Conservation (phyloP, 768 basidiomycete species). For the Lactarius quietus region DNA sequence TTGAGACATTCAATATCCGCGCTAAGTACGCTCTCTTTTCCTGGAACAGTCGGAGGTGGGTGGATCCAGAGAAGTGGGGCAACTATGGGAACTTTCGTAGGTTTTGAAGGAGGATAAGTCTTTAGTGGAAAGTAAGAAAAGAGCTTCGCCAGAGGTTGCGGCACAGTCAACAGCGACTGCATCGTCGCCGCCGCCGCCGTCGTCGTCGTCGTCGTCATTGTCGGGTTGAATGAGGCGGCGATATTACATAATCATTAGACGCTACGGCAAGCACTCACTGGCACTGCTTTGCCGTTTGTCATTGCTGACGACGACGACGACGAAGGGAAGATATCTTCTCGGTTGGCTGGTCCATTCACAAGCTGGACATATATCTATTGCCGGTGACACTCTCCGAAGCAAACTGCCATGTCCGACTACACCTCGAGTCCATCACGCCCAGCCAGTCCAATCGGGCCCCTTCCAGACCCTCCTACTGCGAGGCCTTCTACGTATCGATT, state of each 20-base stretch:
- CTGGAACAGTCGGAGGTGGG: constrained; percentile 29
- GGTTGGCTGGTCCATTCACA: neutral
- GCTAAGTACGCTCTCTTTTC: constrained; percentile 45
- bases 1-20: constrained; percentile 83
- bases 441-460: constrained; percentile 48
- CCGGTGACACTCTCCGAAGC: neutral
- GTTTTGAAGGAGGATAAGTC: constrained; percentile 25
- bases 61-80: constrained; percentile 64
- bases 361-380: neutral
- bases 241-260: neutral
- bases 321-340: neutral
- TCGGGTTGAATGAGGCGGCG: neutral
- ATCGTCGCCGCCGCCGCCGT: no score
- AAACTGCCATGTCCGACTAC: constrained; percentile 38
- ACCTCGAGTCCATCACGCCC: constrained; percentile 56
- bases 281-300: neutral
- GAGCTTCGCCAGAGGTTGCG: constrained; percentile 20
- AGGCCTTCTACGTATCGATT: constrained; percentile 58
- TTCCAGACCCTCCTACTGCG: constrained; percentile 44
- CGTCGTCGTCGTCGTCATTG: constrained; percentile 4
- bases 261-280: neutral
- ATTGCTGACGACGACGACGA: constrained; percentile 2
- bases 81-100: constrained; percentile 22
- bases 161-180: constrained; percentile 13
- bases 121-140: constrained; percentile 28